A percentile compares a stretch with the other conserved stretches of the same genome.
These are phyloP conservation scores for Fusarium nodosum DNA, from an alignment of 2,329 filamentous ascomycete species.

Conservation along the genomic window DNA sequence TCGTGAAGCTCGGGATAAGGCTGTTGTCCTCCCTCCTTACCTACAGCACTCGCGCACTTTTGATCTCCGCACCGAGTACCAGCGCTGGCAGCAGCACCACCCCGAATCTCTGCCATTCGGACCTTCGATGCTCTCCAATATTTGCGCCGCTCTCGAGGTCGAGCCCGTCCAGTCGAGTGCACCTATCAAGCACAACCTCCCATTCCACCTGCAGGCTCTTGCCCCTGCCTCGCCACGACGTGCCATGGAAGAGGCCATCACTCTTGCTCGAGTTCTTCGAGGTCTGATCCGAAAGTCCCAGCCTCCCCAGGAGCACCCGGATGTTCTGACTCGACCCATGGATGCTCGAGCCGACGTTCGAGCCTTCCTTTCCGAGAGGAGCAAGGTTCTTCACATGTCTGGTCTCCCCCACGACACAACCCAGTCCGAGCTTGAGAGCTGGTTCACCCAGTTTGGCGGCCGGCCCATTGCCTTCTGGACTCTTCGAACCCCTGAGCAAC, in stretches of 20 bases:
- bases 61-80: conserved; percentile 96
- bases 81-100: conserved; percentile 98
- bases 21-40: conserved; percentile 95
- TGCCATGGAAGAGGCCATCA: conserved; percentile 98
- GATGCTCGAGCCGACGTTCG: conserved; percentile 96
- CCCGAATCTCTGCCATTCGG: conserved; percentile 97
- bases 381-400: conserved; percentile 98
- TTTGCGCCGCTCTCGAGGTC: conserved; percentile 97
- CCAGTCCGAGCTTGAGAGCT: conserved; percentile 98
- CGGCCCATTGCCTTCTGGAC: conserved; percentile 99
- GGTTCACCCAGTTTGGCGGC: conserved; percentile 99
- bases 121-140: conserved; percentile 94
- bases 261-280: conserved; percentile 89
- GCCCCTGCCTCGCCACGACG: conserved; percentile 95
- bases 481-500: conserved; percentile 94
- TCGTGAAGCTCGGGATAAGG: conserved; percentile 97
- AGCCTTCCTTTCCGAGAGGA: conserved; percentile 94
- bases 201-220: conserved; percentile 96
- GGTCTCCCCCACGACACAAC: conserved; percentile 97
- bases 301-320: conserved; percentile 91
- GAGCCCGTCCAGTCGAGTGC: conserved; percentile 97
- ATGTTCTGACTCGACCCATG: conserved; percentile 95
- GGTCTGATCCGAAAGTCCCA: conserved; percentile 97
- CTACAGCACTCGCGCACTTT: conserved; percentile 98
- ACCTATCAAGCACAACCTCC: conserved; percentile 98